A percentile compares a stretch with the other conserved stretches of the same genome.
Conservation (phyloP, 2,329 filamentous ascomycete genomes). For the Botryotinia convoluta region DNA sequence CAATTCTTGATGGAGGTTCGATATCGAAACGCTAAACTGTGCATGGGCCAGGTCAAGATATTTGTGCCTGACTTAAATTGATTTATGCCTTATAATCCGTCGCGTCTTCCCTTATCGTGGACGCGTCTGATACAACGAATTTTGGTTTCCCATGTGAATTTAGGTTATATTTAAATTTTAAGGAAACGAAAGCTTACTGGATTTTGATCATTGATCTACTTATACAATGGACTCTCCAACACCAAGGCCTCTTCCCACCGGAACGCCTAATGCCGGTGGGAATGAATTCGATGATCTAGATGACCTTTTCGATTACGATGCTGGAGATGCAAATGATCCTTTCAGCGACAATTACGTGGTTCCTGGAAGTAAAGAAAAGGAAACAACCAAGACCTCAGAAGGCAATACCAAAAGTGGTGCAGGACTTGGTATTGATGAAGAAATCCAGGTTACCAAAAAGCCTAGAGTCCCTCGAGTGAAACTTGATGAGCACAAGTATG, state of each 20-base stretch:
- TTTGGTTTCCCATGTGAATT: not conserved
- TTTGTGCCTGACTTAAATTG: slow-evolving; percentile 18
- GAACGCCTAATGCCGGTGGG: slow-evolving; percentile 36
- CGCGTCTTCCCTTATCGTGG: slow-evolving; percentile 15
- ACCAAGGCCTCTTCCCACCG: slow-evolving; percentile 26
- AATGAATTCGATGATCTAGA: slow-evolving; percentile 50
- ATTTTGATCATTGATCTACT: not conserved
- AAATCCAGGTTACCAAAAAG: slow-evolving; percentile 73
- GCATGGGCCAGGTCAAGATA: slow-evolving; percentile 6
- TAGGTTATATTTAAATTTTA: not conserved
- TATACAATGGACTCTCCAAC: slow-evolving; percentile 5
- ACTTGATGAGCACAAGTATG: slow-evolving; percentile 74
- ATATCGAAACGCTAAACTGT: slow-evolving; percentile 18
- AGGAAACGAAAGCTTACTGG: no score
- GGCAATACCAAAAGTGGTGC: slow-evolving; percentile 47
- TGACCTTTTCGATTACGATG: slow-evolving; percentile 74
- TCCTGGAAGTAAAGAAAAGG: slow-evolving; percentile 26
- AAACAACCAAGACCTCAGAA: slow-evolving; percentile 45
- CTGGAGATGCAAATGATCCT: slow-evolving; percentile 43
- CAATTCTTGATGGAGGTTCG: slow-evolving; percentile 21
- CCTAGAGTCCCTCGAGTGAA: slow-evolving; percentile 77
- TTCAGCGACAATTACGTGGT: slow-evolving; percentile 32
- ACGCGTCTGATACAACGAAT: slow-evolving; percentile 8
- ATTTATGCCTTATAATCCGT: slow-evolving; percentile 10
- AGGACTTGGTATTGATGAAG: slow-evolving; percentile 77